Evolutionary conservation across 2,329 filamentous ascomycete genomes (phyloP), one percentile per base, ranked within the genome.

Genomic region (Ophiostoma sp.): DNA sequence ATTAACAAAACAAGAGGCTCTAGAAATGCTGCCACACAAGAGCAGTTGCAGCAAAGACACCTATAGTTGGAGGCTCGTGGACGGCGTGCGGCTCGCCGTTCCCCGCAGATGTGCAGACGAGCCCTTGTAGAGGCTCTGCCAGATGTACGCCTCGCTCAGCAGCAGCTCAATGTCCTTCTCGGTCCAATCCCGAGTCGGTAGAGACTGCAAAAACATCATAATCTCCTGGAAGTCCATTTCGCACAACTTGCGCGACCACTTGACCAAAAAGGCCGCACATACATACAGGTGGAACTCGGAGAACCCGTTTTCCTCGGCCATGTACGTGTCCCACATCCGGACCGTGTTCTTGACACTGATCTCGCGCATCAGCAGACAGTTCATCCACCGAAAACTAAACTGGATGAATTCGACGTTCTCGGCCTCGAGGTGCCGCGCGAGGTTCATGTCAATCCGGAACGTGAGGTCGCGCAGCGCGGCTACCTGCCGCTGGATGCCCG

Each of bases 371-470:
- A 99, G 83, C 66, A 99, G 85, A 78, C 95, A 99, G 75, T 99
- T 99, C 95, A 99, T 99, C 95, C 95, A 99, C 68, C 95, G 86
- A 77, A 99, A 99, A 78, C 93, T 97, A 79, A 99, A 99, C 76
- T 99, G 95, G 75, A 99, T 99, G 76, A 99, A 99, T 76, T 99
- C 95, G 41, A 99, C 92, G 44, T 93, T 89, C 78, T 98, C 93
- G 38, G 85, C 85, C 76, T 97, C 92, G 55, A 99, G 83, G 76
- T 99, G 95, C 74, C 91, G 95, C 3, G 93, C 92, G 64, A 99
- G 81, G 3, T 84, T 85, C 41, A 86, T 86, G 76, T 98, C 94
- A 72, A 99, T 99, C 68, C 95, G 85, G 67, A 91, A 90, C 1
- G 94, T 97, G 47, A 99, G 84, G 77, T 99, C 94, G 70, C 93